phyloP scores from a whole-genome alignment of 176 grass and related monocot genomes.

The Aegilops sharonensis region DNA sequence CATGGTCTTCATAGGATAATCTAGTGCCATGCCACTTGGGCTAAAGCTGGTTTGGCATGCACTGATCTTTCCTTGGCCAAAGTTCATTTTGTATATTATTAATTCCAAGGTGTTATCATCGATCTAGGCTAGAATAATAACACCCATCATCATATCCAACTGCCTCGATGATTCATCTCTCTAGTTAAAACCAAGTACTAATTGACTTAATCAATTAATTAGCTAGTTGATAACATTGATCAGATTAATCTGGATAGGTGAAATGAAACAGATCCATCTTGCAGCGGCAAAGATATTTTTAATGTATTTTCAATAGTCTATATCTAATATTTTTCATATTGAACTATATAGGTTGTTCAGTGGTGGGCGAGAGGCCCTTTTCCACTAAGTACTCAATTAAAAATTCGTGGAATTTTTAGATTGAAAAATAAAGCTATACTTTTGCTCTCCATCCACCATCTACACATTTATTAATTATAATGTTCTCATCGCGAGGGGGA shows the following conservation, averaged over 20 bases:
- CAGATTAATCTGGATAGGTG: conserved; percentile 1
- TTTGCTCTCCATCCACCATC: conserved; percentile 58
- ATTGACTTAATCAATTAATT: not conserved
- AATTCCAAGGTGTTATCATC: conserved; percentile 32
- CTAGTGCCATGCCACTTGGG: conserved; percentile 36
- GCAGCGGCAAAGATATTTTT: not conserved
- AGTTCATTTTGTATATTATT: conserved; percentile 37
- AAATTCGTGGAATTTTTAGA: conserved; percentile 13
- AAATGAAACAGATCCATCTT: not conserved
- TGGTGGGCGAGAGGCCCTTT: conserved; percentile 57
- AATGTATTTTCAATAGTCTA: no score
- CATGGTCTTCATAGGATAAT: conserved; percentile 27
- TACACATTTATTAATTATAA: conserved; percentile 23
- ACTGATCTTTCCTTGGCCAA: conserved; percentile 43
- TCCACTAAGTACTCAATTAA: conserved; percentile 31
- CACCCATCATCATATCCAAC: conserved; percentile 33
- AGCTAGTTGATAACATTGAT: conserved; percentile 14
- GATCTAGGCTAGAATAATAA: conserved; percentile 28
- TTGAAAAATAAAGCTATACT: conserved; percentile 43
- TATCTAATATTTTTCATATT: not conserved
- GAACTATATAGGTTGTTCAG: conserved; percentile 36
- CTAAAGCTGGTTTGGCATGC: conserved; percentile 43
- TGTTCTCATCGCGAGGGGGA: conserved; percentile 31
- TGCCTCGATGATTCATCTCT: conserved; percentile 22
- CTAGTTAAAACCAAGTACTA: conserved; percentile 15